phyloP scores from a whole-genome alignment of 83 land plant genomes.

The Isoetes engelmannii region DNA sequence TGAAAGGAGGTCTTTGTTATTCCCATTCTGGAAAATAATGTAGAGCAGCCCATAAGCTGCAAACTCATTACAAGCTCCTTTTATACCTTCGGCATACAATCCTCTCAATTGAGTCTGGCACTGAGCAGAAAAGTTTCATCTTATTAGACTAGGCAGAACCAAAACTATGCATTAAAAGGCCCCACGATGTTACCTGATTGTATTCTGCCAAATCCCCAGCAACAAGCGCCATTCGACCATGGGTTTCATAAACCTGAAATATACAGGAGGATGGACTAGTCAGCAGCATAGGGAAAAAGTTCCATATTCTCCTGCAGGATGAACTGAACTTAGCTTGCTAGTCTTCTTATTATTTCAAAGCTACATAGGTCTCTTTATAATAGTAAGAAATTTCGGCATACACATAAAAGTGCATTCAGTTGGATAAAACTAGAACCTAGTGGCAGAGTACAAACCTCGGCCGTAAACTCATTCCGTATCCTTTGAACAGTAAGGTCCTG shows the following conservation, averaged over 20 bases:
- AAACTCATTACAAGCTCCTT: conserved; percentile 74
- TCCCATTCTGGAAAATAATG: conserved; percentile 64
- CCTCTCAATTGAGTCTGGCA: conserved; percentile 84
- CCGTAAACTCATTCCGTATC: conserved; percentile 78
- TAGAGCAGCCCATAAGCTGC: conserved; percentile 78
- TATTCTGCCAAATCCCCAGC: conserved; percentile 88
- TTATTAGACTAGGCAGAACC: neutral
- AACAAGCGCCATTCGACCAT: conserved; percentile 86
- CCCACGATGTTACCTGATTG: conserved; percentile 53
- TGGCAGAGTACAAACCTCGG: conserved; percentile 38
- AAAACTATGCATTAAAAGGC: neutral
- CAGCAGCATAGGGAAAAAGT: too few species aligned
- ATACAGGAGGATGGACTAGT: too few species aligned
- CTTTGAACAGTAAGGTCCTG: conserved; percentile 95
- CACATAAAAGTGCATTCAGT: neutral
- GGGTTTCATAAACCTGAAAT: conserved; percentile 89
- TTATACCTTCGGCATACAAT: conserved; percentile 83
- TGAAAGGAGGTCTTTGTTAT: conserved; percentile 67
- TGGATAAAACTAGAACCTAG: neutral
- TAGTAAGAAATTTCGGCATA: too few species aligned
- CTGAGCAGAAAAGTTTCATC: conserved; percentile 26
- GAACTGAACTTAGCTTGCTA: too few species aligned
- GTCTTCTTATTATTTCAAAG: too few species aligned
- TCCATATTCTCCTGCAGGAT: too few species aligned
- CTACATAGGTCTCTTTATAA: too few species aligned